Base-by-base conservation (phyloP, 2,329 filamentous ascomycete genomes). In the Paraphaeosphaeria sporulosa region DNA sequence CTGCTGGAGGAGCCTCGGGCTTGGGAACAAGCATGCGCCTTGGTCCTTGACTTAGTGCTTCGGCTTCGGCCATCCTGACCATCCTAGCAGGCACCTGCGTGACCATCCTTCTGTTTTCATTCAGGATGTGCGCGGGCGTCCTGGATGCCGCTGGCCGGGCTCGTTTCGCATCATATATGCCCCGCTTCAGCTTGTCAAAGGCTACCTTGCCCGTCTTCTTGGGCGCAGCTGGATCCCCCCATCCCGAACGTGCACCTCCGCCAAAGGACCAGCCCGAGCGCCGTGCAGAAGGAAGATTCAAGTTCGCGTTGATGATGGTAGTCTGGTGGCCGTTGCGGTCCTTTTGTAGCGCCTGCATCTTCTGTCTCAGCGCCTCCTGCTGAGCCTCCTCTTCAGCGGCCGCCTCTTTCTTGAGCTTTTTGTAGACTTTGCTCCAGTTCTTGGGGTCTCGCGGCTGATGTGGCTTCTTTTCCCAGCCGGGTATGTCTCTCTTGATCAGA, bases 351-450 rank as follows among this genome's bases (percentile, higher is more conserved):
- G 69, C 72, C 25, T 66, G 64, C 70, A 78, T 72, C 44, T 68
- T 64, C 59, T 73, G 65, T 57, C 69, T 74, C 30, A 79, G 59
- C 21, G 66, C 67, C 19, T 73, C 71, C 52, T 76, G 68, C 46
- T 77, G 72, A 13, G 67, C 67, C 10, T 65, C 62, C 55, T 73
- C 74, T 59, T 79, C 75, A 25, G 65, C 67, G 59, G 80, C 75
- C 6, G 80, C 75, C 23, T 80, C 76, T 48, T 69, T 74, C 62
- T 78, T 74, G 30, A 83, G 69, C 62, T 81, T 81, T 19, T 72
- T 81, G 79, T 96, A 97, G 15, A 96, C 84, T 57, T 90, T 87
- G 73, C 89, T 87, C 93, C 93, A 97, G 61, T 87, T 88, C 38
- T 82, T 82, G 0, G 89, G 87, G 63, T 92, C 85, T 57, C 68